Conservation (phyloP, 1,284 basidiomycete species). For the Malassezia slooffiae region DNA sequence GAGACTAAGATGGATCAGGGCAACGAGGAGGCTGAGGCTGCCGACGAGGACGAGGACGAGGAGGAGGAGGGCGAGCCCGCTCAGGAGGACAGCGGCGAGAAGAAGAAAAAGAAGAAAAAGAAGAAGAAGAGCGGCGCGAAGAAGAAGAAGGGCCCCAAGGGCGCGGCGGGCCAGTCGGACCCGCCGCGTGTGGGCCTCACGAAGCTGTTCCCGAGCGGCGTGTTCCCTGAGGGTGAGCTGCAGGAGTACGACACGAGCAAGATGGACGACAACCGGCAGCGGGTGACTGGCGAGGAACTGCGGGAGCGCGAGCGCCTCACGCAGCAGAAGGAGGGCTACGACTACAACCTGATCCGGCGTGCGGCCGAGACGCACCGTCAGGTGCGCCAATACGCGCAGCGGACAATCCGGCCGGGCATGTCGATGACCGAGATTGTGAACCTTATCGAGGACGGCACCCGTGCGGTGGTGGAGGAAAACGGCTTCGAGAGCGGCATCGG, state of each 20-base stretch:
- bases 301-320: slow-evolving; percentile 62
- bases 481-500: slow-evolving; percentile 77
- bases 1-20: slow-evolving; percentile 3
- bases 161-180: slow-evolving; percentile 58
- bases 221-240: slow-evolving; percentile 82
- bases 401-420: slow-evolving; percentile 83
- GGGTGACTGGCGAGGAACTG: slow-evolving; percentile 81
- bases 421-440: slow-evolving; percentile 88
- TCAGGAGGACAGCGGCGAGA: slow-evolving; percentile 45
- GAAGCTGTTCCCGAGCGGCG: slow-evolving; percentile 74
- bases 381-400: slow-evolving; percentile 69
- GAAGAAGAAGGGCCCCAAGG: slow-evolving; percentile 26
- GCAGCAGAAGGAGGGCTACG: slow-evolving; percentile 49
- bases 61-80: slow-evolving; percentile 19
- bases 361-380: slow-evolving; percentile 87
- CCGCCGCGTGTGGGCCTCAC: slow-evolving; percentile 83
- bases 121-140: slow-evolving; percentile 38
- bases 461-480: slow-evolving; percentile 72
- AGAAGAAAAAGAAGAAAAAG: slow-evolving; percentile 84
- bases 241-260: slow-evolving; percentile 61
- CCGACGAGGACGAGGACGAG: slow-evolving; percentile 29
- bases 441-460: slow-evolving; percentile 64
- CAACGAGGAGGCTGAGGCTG: slow-evolving; percentile 18
- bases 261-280: slow-evolving; percentile 57
- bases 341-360: slow-evolving; percentile 75